A percentile compares a stretch with the other conserved stretches of the same genome.
Evolutionary conservation across 176 grass and related monocot species (phyloP).

Genomic region (Hordeum marinum): DNA sequence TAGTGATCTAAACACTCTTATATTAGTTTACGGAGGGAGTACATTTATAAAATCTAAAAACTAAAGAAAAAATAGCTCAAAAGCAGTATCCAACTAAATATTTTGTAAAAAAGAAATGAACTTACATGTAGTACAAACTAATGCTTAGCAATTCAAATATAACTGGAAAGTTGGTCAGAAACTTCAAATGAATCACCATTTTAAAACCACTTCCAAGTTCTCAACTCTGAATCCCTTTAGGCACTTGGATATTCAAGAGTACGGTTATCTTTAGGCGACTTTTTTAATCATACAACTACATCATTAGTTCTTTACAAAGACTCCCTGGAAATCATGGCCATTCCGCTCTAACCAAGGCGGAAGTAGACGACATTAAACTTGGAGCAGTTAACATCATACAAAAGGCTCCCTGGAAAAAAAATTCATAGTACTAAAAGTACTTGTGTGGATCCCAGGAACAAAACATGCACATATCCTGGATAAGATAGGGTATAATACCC

Average conservation of each 20-base stretch:
- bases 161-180: background rate
- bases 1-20: too few relatives aligned
- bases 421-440: background rate
- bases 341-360: background rate
- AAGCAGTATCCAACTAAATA: background rate
- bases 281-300: background rate
- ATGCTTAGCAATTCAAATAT: background rate
- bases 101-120: background rate
- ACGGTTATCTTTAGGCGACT: background rate
- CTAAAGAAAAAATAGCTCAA: background rate
- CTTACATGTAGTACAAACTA: background rate
- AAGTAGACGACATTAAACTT: constrained; percentile 3
- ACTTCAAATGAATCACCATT: background rate
- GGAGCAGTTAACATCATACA: background rate
- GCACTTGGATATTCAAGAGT: background rate
- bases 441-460: constrained; percentile 3
- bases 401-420: background rate
- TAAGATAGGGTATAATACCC: background rate
- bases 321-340: background rate
- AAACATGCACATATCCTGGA: background rate
- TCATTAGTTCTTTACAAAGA: background rate
- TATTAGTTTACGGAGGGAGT: too few relatives aligned
- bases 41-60: background rate
- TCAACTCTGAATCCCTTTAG: too few relatives aligned
- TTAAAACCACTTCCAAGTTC: background rate